Conservation (phyloP, 2,329 filamentous ascomycete genomes). For the Penicillium capsulatum region DNA sequence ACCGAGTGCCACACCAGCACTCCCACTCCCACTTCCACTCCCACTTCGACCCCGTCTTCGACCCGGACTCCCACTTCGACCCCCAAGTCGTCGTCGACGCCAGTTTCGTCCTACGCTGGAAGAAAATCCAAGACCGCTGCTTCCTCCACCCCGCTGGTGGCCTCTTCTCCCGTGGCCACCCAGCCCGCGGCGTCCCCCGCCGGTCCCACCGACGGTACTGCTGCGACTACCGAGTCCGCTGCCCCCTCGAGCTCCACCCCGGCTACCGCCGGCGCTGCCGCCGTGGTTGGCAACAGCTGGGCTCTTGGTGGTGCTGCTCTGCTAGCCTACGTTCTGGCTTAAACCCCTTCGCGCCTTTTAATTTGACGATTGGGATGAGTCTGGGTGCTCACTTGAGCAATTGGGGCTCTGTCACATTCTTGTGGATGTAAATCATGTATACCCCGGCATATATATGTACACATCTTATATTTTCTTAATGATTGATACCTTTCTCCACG, state of each 20-base stretch:
- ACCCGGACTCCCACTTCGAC: conserved; percentile 13
- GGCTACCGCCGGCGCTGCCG: conserved; percentile 22
- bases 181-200: too few relatives aligned
- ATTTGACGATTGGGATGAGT: neutral
- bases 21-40: conserved; percentile 17
- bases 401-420: conserved; percentile 6
- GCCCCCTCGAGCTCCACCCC: conserved; percentile 2
- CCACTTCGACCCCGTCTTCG: conserved; percentile 15
- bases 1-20: conserved; percentile 18
- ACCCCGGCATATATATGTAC: conserved; percentile 15
- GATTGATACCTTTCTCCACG: conserved; percentile 26
- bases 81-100: conserved; percentile 4
- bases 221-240: neutral
- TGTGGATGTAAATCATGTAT: conserved; percentile 17
- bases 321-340: conserved; percentile 26
- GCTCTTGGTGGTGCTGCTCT: conserved; percentile 25
- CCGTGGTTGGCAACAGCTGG: conserved; percentile 22
- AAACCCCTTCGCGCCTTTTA: conserved; percentile 5
- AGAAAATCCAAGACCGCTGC: conserved; percentile 12
- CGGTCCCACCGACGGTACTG: too few relatives aligned
- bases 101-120: conserved; percentile 11
- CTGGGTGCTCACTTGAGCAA: too few relatives aligned
- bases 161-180: neutral
- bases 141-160: conserved; percentile 6
- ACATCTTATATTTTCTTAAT: conserved; percentile 20